Base-by-base conservation (phyloP, 2,329 filamentous ascomycete species). In the Xylariomycetidae sp. region DNA sequence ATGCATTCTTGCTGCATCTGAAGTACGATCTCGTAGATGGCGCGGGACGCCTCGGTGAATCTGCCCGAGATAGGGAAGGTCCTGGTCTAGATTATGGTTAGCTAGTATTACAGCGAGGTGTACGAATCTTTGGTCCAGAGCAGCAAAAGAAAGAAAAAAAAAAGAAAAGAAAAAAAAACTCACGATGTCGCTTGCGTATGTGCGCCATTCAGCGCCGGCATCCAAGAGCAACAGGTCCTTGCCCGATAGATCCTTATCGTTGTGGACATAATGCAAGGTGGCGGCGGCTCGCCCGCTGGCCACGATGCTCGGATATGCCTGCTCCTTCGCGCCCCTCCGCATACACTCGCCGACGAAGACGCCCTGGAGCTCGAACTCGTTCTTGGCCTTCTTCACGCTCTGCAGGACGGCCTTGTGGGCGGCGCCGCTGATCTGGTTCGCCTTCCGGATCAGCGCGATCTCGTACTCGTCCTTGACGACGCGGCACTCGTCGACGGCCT, bases 271-370 rank as follows among this genome's bases (percentile, higher is more conserved):
- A 63, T 96, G 90, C 20, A 96, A 72, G 2, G 87, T 92, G 5
- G 88, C 86, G 1, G 85, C 89, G 12, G 85, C 82, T 5, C 79
- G 73, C 9, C 90, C 90, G 20, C 77, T 77, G 1, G 88, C 90
- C 13, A 92, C 80, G 51, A 97, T 96, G 40, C 83, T 82, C 46
- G 85, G 77, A 61, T 97, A 97, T 1, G 90, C 82, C 67, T 94
- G 88, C 49, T 92, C 80, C 54, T 80, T 82, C 33, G 84, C 83
- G 16, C 85, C 85, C 40, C 82, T 72, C 32, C 80, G 74, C 39
- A 92, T 76, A 57, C 86, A 94, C 18, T 73, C 71, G 54, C 86
- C 80, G 9, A 94, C 60, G 56, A 96, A 95, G 1, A 81, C 63
- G 2, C 80, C 89, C 57, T 94, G 83, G 19, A 96, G 77, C 57